Evolutionary conservation across 2,329 filamentous ascomycete species (phyloP), one percentile per base, ranked within the genome.

Genomic region (Lasiodiplodia citricola): DNA sequence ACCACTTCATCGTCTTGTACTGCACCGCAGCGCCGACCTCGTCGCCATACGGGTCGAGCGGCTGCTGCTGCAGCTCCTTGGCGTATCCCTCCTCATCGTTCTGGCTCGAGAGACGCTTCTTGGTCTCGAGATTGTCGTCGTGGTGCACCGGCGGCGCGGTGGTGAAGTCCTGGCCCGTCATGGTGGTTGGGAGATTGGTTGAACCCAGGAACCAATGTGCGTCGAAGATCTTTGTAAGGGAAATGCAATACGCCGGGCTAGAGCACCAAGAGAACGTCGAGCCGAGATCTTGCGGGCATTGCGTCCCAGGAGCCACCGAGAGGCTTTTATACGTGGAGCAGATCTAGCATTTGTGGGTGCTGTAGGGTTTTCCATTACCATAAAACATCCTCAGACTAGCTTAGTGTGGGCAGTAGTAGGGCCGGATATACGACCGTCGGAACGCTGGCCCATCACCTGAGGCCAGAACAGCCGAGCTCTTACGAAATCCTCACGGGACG

Each of bases 1-100:
- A 69, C 85, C 85, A 87, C 68, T 78, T 78, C 78, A 85, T 80
- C 0, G 83, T 83, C 72, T 83, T 83, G 74, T 86, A 87, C 70
- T 87, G 82, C 67, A 86, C 81, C 64, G 83, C 81, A 8, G 75
- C 76, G 2, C 75, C 76, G 1, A 73, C 74, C 38, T 74, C 73
- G 70, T 78, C 76, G 50, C 75, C 74, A 38, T 75, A 78, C n/a
- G 56, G 51, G 55, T 69, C 68, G 31, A 38, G 25, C 28, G 60
- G 60, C 44, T 21, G 28, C 28, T 52, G 18, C 11, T 31, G 28
- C 41, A 37, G 28, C 44, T 64, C 44, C 60, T 52, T 52, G 44
- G 25, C 37, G 25, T 37, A 52, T 2, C 44, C 41, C 60, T 64
- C 60, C 60, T 64, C 60, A 35, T 64, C 60, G 28, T 64, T 52